Evolutionary conservation across 768 basidiomycete species (phyloP), one percentile per base, ranked within the genome.

Genomic region (Mrakia gelida): DNA sequence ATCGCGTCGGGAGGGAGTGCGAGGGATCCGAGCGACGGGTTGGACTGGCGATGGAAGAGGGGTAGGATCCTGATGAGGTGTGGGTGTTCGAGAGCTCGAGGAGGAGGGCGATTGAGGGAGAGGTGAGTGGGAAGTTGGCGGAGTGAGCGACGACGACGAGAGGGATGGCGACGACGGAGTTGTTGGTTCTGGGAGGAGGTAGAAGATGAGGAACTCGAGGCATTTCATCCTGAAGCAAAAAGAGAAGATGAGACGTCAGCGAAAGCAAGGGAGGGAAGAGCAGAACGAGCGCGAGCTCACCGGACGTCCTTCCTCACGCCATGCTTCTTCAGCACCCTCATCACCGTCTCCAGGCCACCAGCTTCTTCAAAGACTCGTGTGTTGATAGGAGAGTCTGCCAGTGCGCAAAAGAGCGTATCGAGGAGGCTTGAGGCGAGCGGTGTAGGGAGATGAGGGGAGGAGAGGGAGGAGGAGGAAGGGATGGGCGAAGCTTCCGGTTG

Each of bases 201-300:
- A 98, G 84, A 95, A 97, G 84, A 96, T 96, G 23, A 98, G 85
- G 81, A 97, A 95, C 83, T 97, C 95, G 26, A 98, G 87, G 80
- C 94, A 96, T 86, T 96, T 96, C 92, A 97, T 96, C 81, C 95
- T 96, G 81, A 16, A 21, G 32, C 45, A 30, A 23, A 67, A 13
- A 49, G 16, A 26, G 71, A 72, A 34, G 30, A 62, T 11, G 45
- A 10, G 9, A 5, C 38, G 62, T 54, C 49, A 54, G n/a, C n/a
- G 3, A 2, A 8, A 23, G 11, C 7, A 49, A 30, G 13, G 49
- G 28, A 26, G 26, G 3, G 18, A 49, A 9, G n/a, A 52, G 45
- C 5, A 16, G 28, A 16, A 9, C 11, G 71, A 28, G 15, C 2
- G 28, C 63, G 16, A 6, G 71, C 83, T 71, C 77, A 95, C 95